Base-by-base conservation (phyloP, 768 basidiomycete species). In the Kwoniella dejecticola region DNA sequence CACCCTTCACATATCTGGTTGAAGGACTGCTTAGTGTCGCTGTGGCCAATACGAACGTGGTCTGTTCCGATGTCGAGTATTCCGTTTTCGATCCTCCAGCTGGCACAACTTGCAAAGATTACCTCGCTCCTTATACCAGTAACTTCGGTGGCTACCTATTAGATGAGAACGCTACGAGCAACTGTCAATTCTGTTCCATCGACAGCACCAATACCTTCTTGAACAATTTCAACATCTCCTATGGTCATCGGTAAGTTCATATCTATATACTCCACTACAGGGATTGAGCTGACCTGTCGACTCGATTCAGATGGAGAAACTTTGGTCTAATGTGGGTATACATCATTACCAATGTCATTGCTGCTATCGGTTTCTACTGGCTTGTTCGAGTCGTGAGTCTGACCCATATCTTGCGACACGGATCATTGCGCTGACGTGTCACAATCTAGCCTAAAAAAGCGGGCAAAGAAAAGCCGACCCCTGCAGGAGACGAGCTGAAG, bases 131-230 rank as follows among this genome's bases (percentile, higher is more conserved):
- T 10, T 94, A 90, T 76, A 84, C 88, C 12, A 62, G 63, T 0
- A 75, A 70, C 0, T 82, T 84, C 49, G 88, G 89, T 0, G 91
- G 91, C 0, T 92, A 92, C 77, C 79, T 94, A 15, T 82, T 86
- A 57, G 86, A 92, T 67, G 82, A 83, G 0, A 80, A 82, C 56
- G 89, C 83, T 11, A 87, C 85, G 0, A 55, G 74, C 1, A 72
- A 77, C 5, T 94, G 92, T 76, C 82, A 83, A 15, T 93, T 90
- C 76, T 93, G 91, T 70, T 76, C 85, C 2, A 80, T 82, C 36
- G 72, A 80, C n/a, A 82, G 82, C 0, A 85, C 87, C 0, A 86
- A 90, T 72, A 74, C 82, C 41, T 89, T 84, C 81, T 77, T 89
- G 52, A 78, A 68, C 4, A 21, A 26, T 3, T 73, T 90, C 78